Percentiles rank a stretch among this genome's conserved stretches.
Evolutionary conservation across 805 yeast species (phyloP).

Genomic region (Candida ascalaphidarum): DNA sequence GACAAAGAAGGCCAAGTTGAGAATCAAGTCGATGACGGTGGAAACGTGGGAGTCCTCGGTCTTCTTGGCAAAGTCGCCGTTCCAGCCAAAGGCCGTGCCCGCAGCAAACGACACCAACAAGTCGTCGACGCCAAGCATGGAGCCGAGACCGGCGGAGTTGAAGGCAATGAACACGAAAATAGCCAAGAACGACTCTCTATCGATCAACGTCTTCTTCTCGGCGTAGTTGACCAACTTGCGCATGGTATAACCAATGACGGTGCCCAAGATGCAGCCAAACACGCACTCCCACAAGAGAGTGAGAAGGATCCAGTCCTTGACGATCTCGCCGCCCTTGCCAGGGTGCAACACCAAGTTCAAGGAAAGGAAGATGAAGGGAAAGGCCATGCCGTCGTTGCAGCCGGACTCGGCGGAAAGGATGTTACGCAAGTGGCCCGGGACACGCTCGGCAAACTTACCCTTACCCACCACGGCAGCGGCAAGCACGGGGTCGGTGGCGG

Average conservation of each 20-base stretch:
- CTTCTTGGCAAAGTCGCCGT: conserved; percentile 75
- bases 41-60: conserved; percentile 85
- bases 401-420: conserved; percentile 80
- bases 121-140: conserved; percentile 84
- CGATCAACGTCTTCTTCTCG: conserved; percentile 60
- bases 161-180: conserved; percentile 76
- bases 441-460: conserved; percentile 84
- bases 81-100: conserved; percentile 92
- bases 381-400: conserved; percentile 94
- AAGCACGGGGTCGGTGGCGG: conserved; percentile 92
- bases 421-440: conserved; percentile 87
- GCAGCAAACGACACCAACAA: conserved; percentile 84
- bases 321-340: conserved; percentile 57
- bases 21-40: conserved; percentile 76
- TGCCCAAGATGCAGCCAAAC: conserved; percentile 72
- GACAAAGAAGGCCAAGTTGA: conserved; percentile 80
- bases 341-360: conserved; percentile 58
- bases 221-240: conserved; percentile 69
- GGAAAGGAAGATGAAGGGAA: conserved; percentile 75
- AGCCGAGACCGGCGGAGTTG: conserved; percentile 83
- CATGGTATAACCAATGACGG: conserved; percentile 60
- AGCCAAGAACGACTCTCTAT: conserved; percentile 81
- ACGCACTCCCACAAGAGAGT: conserved; percentile 77
- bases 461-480: conserved; percentile 95
- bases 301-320: conserved; percentile 71